A percentile compares a stretch with the other conserved stretches of the same genome.
phyloP scores from a whole-genome alignment of 2,329 filamentous ascomycete species.

The Stachybotrys chartarum region DNA sequence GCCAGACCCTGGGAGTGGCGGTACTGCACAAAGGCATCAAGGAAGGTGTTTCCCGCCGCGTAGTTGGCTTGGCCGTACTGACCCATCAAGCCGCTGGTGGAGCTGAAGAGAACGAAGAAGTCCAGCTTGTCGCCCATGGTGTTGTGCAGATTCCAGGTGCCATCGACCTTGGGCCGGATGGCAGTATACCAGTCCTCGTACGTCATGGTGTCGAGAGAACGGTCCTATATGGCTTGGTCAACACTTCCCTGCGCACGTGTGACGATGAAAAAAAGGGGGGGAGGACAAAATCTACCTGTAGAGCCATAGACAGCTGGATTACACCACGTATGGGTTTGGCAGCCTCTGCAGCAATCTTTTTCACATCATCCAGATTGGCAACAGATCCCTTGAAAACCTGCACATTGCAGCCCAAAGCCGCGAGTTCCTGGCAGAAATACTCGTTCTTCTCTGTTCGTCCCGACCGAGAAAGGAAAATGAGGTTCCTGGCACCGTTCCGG shows the following conservation, averaged over 20 bases:
- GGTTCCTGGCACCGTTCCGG: background rate
- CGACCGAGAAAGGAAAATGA: background rate
- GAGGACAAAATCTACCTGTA: background rate
- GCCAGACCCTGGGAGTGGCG: constrained; percentile 1
- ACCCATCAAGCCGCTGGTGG: background rate
- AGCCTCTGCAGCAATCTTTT: background rate
- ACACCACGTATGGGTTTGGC: background rate
- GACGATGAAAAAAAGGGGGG: background rate
- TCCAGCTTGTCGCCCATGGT: background rate
- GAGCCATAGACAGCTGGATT: background rate
- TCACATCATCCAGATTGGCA: background rate
- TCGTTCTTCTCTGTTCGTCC: background rate
- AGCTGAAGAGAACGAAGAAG: background rate
- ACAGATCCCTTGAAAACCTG: background rate
- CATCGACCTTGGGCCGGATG: background rate
- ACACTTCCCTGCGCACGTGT: background rate
- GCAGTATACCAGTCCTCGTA: background rate
- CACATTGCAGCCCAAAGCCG: background rate
- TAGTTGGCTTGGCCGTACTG: background rate
- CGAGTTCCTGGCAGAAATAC: background rate
- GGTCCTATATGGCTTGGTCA: background rate
- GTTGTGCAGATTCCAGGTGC: background rate
- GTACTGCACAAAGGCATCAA: background rate
- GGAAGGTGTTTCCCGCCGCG: background rate
- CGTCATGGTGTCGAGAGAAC: background rate